A percentile compares a stretch with the other conserved stretches of the same genome.
Evolutionary conservation across 1,139 yeast genomes (phyloP).

Genomic region (Keqinozyma sinolaborantium): DNA sequence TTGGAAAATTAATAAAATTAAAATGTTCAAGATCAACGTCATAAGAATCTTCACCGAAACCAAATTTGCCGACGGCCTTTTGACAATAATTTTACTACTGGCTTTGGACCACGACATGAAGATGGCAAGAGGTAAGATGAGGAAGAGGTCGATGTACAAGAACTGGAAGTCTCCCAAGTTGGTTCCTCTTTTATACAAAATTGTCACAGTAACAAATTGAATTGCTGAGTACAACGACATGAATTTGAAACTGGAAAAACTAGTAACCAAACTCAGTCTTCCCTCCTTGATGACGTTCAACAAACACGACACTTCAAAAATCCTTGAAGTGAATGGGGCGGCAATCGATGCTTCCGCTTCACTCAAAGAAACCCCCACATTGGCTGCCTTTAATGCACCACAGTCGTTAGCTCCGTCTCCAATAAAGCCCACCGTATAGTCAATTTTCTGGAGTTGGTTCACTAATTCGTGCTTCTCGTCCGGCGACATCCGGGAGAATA

Average conservation of each 20-base stretch:
- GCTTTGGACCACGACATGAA: conserved; percentile 98
- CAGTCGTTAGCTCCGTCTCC: conserved; percentile 98
- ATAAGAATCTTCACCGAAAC: conserved; percentile 84
- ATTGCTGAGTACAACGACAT: conserved; percentile 97
- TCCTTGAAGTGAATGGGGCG: conserved; percentile 91
- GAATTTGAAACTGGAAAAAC: conserved; percentile 95
- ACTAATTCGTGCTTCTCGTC: conserved; percentile 97
- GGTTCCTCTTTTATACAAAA: conserved; percentile 83
- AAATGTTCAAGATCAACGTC: conserved; percentile 74
- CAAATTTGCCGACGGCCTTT: conserved; percentile 90
- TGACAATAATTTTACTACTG: conserved; percentile 51
- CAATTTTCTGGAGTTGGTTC: conserved; percentile 76
- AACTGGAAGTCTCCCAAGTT: conserved; percentile 98
- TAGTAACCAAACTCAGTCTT: conserved; percentile 88
- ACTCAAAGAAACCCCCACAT: conserved; percentile 90
- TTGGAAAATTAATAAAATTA: conserved; percentile 62
- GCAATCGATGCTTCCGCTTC: conserved; percentile 99
- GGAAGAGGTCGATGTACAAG: conserved; percentile 82
- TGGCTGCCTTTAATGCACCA: conserved; percentile 97
- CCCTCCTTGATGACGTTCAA: conserved; percentile 91
- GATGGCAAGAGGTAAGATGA: conserved; percentile 90
- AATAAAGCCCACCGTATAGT: conserved; percentile 93
- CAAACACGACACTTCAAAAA: conserved; percentile 90
- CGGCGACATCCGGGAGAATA: conserved; percentile 97
- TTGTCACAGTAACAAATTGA: conserved; percentile 84